phyloP scores from a whole-genome alignment of 129 eudicot species.

The Gnaphalium uliginosum region DNA sequence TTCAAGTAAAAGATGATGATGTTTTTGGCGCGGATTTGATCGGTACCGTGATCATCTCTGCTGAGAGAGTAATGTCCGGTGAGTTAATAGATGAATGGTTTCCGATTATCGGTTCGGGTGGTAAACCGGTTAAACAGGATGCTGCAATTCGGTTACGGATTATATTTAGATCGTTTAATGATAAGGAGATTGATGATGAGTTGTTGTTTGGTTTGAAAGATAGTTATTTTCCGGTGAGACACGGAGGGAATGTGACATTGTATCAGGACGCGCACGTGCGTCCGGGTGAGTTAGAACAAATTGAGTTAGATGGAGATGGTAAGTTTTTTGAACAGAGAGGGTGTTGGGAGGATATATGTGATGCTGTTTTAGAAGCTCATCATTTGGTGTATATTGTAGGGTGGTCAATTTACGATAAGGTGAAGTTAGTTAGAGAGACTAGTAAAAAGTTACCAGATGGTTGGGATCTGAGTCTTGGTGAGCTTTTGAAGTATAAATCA shows the following conservation, averaged over 20 bases:
- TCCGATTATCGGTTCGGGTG: slow-evolving; percentile 49
- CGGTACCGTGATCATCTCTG: slow-evolving; percentile 56
- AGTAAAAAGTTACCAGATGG: slow-evolving; percentile 51
- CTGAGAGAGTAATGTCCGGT: slow-evolving; percentile 49
- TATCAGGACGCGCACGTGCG: slow-evolving; percentile 80
- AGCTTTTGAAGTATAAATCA: slow-evolving; percentile 71
- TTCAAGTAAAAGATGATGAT: slow-evolving; percentile 76
- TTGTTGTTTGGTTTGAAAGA: slow-evolving; percentile 41
- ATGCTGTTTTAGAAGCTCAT: slow-evolving; percentile 81
- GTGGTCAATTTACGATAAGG: slow-evolving; percentile 83
- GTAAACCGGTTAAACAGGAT: slow-evolving; percentile 60
- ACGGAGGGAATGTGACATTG: slow-evolving; percentile 64
- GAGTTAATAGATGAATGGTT: slow-evolving; percentile 70
- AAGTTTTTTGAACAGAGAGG: slow-evolving; percentile 42
- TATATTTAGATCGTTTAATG: slow-evolving; percentile 45
- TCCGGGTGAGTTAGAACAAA: slow-evolving; percentile 49
- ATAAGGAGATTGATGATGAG: slow-evolving; percentile 27
- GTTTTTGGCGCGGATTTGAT: slow-evolving; percentile 75
- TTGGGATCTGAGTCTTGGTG: slow-evolving; percentile 64
- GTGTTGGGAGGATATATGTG: slow-evolving; percentile 90
- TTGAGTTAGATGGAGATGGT: slow-evolving; percentile 45
- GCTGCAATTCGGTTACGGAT: slow-evolving; percentile 48
- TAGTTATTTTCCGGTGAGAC: slow-evolving; percentile 72
- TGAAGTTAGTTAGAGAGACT: slow-evolving; percentile 78
- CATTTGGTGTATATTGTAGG: slow-evolving; percentile 79